These are phyloP conservation scores for Syzygium syzygioides DNA, from an alignment of 441 rosid genomes.

Conservation along the genomic window DNA sequence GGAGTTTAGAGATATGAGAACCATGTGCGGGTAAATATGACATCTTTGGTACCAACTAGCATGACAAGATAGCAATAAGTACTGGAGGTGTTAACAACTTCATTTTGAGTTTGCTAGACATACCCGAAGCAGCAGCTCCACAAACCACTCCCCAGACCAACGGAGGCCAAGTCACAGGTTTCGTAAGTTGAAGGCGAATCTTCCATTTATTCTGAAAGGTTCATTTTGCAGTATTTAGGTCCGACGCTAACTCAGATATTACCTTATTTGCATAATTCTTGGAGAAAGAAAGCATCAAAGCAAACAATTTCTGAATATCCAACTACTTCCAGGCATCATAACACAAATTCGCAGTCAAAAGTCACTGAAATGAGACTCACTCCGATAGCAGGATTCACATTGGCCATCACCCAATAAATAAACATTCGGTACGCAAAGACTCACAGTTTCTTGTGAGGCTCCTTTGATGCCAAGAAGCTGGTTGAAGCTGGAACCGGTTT, in stretches of 20 bases:
- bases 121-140: slow-evolving; percentile 99
- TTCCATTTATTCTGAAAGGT: slow-evolving; percentile 87
- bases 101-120: not conserved
- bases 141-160: slow-evolving; percentile 94
- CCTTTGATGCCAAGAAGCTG: slow-evolving; percentile 99
- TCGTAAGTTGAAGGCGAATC: slow-evolving; percentile 94
- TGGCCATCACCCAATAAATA: not conserved
- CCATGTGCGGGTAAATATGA: not conserved
- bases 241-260: not conserved
- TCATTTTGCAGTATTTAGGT: slow-evolving; percentile 2
- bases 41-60: not conserved
- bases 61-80: not conserved
- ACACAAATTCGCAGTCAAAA: not conserved
- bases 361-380: not conserved
- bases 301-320: not conserved
- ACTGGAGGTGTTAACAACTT: not conserved
- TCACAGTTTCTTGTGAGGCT: slow-evolving; percentile 86
- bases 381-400: not conserved
- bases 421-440: not conserved
- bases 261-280: not conserved
- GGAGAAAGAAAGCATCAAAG: not conserved
- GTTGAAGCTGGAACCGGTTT: slow-evolving; percentile 72
- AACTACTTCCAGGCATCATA: not conserved
- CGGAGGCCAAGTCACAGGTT: slow-evolving; percentile 99
- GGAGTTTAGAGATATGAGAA: not conserved